Conservation (phyloP, 345 rosid species). For the Punica granatum region DNA sequence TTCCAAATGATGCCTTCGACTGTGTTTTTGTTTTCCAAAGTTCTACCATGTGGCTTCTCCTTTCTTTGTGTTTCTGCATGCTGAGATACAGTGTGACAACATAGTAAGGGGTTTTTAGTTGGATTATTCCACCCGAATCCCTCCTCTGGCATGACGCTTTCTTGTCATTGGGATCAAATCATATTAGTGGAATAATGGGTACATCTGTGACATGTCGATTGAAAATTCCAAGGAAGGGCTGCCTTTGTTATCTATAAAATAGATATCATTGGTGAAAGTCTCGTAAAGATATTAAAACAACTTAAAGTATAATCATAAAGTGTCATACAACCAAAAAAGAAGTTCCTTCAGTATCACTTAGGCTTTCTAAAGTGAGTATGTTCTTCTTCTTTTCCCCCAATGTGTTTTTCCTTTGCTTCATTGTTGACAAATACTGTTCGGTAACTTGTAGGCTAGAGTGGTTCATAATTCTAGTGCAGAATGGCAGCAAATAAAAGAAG, state of each 20-base stretch:
- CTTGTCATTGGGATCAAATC: background rate
- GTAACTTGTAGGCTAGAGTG: conserved; percentile 71
- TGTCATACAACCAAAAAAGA: background rate
- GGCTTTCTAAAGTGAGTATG: background rate
- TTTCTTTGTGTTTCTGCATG: background rate
- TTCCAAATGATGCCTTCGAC: too few relatives aligned
- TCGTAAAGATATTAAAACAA: background rate
- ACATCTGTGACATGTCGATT: background rate
- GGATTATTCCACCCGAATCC: too few relatives aligned
- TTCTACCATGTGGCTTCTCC: too few relatives aligned
- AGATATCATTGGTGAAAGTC: background rate
- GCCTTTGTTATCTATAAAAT: background rate
- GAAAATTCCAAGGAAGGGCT: background rate
- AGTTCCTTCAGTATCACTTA: too few relatives aligned
- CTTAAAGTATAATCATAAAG: background rate
- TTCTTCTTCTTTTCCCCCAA: background rate
- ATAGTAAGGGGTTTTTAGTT: background rate
- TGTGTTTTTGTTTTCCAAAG: too few relatives aligned
- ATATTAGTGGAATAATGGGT: too few relatives aligned
- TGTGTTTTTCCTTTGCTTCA: background rate
- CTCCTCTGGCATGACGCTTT: too few relatives aligned
- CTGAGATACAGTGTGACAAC: background rate
- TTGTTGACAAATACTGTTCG: background rate
- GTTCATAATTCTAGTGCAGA: conserved; percentile 78
- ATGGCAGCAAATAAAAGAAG: conserved; percentile 86